Evolutionary conservation across 2,329 filamentous ascomycete species (phyloP), one percentile per base, ranked within the genome.

Genomic region (Aspergillus aculeatinus): DNA sequence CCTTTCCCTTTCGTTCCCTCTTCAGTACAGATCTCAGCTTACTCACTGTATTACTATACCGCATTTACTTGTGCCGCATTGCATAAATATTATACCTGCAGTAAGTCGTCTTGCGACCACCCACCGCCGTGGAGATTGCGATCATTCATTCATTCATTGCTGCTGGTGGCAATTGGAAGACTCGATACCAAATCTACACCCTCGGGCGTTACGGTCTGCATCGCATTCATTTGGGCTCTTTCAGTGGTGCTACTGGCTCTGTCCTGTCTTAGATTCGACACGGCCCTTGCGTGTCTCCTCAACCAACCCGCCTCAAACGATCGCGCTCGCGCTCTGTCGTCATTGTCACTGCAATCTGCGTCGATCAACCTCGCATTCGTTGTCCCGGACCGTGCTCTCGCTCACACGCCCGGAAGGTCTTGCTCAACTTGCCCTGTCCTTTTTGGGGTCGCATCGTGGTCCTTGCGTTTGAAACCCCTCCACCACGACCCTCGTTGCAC

Each of bases 71-170:
- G 39, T 44, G 39, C 50, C 27, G 27, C 47, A 16, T 49, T 21
- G 47, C 51, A 27, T 14, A 21, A 25, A 16, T 57, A 44, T 55
- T 23, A 23, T 23, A 23, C 31, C 9, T 9, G 9, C 27, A 29
- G 27, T 10, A 53, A 52, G 51, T 58, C 51, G 55, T n/a, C 4
- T 16, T 19, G 39, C 39, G 6, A 61, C 52, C 51, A 62, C 53
- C 52, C 51, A 62, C 53, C 49, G 39, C 59, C n/a, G 23, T 63
- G 58, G 58, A 54, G 49, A 52, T 60, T 57, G 48, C 56, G 50
- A 50, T 65, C 58, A 58, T 65, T 65, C 63, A 69, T 65, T 65
- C 63, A 69, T 69, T 72, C 62, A 69, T 70, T 72, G 66, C 69
- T 69, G 63, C 67, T 64, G 70, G 70, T 73, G 69, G 68, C 70